Evolutionary conservation across 1,284 basidiomycete species (phyloP).

Genomic region (Coriolopsis trogii): DNA sequence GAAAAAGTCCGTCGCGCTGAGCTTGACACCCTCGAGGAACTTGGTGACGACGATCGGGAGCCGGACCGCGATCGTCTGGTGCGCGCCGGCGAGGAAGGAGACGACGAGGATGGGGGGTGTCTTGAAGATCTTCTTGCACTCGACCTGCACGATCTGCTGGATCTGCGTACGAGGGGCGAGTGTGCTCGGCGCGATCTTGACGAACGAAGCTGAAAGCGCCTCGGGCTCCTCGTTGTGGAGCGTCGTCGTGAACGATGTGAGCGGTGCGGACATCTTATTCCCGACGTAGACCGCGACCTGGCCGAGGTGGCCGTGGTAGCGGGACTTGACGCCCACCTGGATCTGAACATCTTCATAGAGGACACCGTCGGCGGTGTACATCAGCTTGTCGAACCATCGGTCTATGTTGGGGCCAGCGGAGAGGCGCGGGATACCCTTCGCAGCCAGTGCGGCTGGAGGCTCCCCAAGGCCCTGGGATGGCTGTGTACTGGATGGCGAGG

Average conservation of each 20-base stretch:
- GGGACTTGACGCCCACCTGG: slow-evolving; percentile 95
- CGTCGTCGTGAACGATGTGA: slow-evolving; percentile 88
- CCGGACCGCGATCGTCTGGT: slow-evolving; percentile 84
- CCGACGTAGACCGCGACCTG: slow-evolving; percentile 94
- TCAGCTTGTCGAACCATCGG: slow-evolving; percentile 89
- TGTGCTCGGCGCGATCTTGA: slow-evolving; percentile 85
- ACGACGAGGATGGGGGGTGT: slow-evolving; percentile 83
- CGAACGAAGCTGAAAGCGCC: slow-evolving; percentile 79
- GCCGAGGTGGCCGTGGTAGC: slow-evolving; percentile 92
- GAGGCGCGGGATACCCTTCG: slow-evolving; percentile 46
- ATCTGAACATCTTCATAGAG: slow-evolving; percentile 96
- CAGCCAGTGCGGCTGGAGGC: slow-evolving; percentile 27
- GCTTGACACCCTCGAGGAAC: slow-evolving; percentile 92
- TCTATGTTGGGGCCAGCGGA: slow-evolving; percentile 75
- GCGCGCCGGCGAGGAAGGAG: slow-evolving; percentile 91
- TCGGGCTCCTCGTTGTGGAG: slow-evolving; percentile 76
- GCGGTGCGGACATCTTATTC: slow-evolving; percentile 88
- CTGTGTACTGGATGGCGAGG: slow-evolving; percentile 40
- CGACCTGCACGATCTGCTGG: slow-evolving; percentile 91
- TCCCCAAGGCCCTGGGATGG: too few species aligned
- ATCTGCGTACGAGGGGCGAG: slow-evolving; percentile 86
- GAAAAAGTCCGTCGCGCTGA: slow-evolving; percentile 88
- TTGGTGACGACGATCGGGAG: slow-evolving; percentile 89
- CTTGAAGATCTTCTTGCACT: slow-evolving; percentile 89
- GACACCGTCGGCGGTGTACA: slow-evolving; percentile 83